Evolutionary conservation across 352 stramenopile species (phyloP), one percentile per base, ranked within the genome.

Genomic region (Pythium pectinolyticum): DNA sequence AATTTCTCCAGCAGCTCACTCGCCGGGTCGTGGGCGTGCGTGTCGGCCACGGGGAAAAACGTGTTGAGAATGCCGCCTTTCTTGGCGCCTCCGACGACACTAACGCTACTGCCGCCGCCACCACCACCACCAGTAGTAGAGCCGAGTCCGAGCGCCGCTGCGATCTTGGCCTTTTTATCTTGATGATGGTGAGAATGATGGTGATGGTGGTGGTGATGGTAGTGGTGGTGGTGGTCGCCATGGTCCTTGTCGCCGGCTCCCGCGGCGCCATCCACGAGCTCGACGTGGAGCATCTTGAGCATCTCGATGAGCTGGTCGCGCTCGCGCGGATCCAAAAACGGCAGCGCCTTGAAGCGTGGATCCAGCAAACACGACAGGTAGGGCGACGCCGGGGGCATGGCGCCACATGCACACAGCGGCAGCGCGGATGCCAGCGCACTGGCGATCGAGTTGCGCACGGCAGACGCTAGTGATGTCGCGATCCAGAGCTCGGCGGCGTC

Each of bases 321-420:
- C 32, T 90, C 78, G 25, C 34, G 60, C n/a, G 46, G 27, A n/a
- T 78, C 63, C 2, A 92, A 64, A 43, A 92, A 92, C 24, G 81
- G 76, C 31, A 94, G 49, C 19, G 73, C 73, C 67, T 92, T 94
- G 66, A 92, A 91, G 17, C 84, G 80, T 2, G 82, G 82, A 39
- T 90, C 82, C 14, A 94, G 52, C 15, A 91, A 63, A 51, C 80
- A 90, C 35, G 81, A 78, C 52, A 92, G 55, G 50, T 90, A 89
- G 12, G 79, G 76, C 20, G 82, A 86, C 20, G 63, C 57, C 8
- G 76, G 69, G 27, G 78, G 68, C 11, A 72, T 69, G 20, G 57
- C 58, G 0, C 77, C 76, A 3, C 75, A 82, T 0, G 69, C 75
- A 30, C 84, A 92, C 9, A 90, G 65, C 45, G 82, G 70, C 64